A percentile compares a stretch with the other conserved stretches of the same genome.
Conservation (phyloP, 352 stramenopile species). For the Phytophthora chlamydospora region DNA sequence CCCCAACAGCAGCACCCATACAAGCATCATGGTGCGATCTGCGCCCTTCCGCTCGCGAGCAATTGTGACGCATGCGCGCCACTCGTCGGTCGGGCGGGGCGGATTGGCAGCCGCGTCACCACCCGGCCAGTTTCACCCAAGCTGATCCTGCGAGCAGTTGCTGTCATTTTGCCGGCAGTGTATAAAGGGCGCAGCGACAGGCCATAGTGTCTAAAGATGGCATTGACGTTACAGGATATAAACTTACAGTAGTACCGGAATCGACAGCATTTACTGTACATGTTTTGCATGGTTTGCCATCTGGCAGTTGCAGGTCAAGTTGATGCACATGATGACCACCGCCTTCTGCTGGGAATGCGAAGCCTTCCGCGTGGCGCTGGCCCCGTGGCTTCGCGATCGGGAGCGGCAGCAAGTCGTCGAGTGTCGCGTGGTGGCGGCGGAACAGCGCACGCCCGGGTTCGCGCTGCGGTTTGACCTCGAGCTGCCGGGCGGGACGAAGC, state of each 20-base stretch:
- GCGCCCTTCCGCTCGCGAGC: not conserved
- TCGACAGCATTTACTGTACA: no score
- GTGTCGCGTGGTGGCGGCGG: slow-evolving; percentile 36
- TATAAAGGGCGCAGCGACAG: no score
- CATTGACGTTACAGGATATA: no score
- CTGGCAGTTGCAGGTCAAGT: not conserved
- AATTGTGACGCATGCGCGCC: slow-evolving; percentile 19
- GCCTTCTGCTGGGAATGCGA: slow-evolving; percentile 31
- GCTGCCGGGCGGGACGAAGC: not conserved
- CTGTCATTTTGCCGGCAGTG: no score
- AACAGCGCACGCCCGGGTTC: slow-evolving; percentile 47
- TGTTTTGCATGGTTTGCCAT: no score
- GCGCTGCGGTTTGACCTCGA: slow-evolving; percentile 49
- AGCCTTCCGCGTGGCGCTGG: slow-evolving; percentile 27
- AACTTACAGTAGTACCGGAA: no score
- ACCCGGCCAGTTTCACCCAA: slow-evolving; percentile 20
- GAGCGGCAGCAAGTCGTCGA: slow-evolving; percentile 27
- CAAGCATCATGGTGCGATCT: not conserved
- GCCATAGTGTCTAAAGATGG: no score
- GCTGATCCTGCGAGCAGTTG: no score
- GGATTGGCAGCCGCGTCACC: not conserved
- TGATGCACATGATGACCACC: slow-evolving; percentile 8
- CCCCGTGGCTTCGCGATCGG: slow-evolving; percentile 24
- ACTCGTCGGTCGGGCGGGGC: slow-evolving; percentile 14
- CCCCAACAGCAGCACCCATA: slow-evolving; percentile 13